phyloP scores from a whole-genome alignment of 139 green algal species.

The Zygnema cylindricum region DNA sequence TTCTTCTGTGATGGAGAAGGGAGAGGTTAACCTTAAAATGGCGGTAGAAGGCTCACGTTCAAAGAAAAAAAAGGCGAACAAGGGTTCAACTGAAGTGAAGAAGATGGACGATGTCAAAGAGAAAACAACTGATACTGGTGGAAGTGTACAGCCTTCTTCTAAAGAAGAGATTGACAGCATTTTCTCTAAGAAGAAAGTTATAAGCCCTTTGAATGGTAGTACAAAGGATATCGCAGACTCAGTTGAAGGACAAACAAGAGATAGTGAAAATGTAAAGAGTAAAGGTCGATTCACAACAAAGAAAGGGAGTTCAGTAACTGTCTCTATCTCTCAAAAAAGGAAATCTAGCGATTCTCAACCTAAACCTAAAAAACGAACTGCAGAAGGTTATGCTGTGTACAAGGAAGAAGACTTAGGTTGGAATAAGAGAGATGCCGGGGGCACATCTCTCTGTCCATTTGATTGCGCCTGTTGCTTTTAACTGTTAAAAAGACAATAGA shows the following conservation, averaged over 20 bases:
- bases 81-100: background rate
- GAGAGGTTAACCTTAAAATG: too few relatives aligned
- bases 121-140: background rate
- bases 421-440: constrained; percentile 68
- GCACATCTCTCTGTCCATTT: constrained; percentile 82
- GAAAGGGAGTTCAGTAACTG: background rate
- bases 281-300: background rate
- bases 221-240: background rate
- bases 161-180: constrained; percentile 39
- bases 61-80: too few relatives aligned
- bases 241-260: background rate
- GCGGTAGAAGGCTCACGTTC: too few relatives aligned
- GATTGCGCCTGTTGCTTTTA: constrained; percentile 88
- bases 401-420: constrained; percentile 79
- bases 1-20: too few relatives aligned
- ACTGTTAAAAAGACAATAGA: too few relatives aligned
- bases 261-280: background rate
- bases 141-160: background rate
- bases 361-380: constrained; percentile 72
- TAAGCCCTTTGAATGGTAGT: background rate
- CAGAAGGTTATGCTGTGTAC: constrained; percentile 84
- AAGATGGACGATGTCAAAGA: background rate
- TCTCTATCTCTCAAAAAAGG: background rate
- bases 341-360: background rate
- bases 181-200: constrained; percentile 32